Evolutionary conservation across 148 eudicot genomes (phyloP).

Genomic region (Nepenthes mirabilis): DNA sequence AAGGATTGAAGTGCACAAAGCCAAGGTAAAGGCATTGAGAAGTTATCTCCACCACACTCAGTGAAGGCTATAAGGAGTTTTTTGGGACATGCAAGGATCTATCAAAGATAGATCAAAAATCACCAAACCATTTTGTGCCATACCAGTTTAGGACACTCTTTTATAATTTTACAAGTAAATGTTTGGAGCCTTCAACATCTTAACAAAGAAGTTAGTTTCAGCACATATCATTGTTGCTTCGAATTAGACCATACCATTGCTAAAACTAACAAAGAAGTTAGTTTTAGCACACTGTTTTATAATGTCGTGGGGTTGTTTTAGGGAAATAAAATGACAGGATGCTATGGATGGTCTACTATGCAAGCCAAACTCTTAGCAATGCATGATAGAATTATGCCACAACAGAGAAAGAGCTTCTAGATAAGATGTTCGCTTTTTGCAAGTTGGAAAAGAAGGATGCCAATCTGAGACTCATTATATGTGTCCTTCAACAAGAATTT

Average conservation of each 20-base stretch:
- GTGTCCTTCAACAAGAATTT: not conserved
- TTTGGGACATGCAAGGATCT: not conserved
- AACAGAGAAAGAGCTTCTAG: not conserved
- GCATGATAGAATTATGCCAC: not conserved
- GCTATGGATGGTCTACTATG: not conserved
- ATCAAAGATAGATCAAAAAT: not conserved
- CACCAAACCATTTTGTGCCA: no score
- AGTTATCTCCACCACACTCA: not conserved
- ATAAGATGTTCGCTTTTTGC: not conserved
- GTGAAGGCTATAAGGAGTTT: not conserved
- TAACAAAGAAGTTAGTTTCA: no score
- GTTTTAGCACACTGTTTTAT: not conserved
- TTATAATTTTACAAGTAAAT: no score
- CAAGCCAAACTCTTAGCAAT: not conserved
- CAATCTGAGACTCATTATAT: not conserved
- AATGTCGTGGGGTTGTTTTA: not conserved
- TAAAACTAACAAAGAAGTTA: no score
- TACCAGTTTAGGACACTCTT: no score
- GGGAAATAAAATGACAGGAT: not conserved
- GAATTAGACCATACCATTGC: no score
- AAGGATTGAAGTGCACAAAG: not conserved
- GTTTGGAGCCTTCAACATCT: no score
- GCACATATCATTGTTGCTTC: no score
- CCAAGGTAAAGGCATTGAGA: not conserved
- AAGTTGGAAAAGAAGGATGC: not conserved